Percentiles rank a stretch among this genome's conserved stretches.
phyloP scores from a whole-genome alignment of 768 basidiomycete species.

The Botryobasidium botryosum region DNA sequence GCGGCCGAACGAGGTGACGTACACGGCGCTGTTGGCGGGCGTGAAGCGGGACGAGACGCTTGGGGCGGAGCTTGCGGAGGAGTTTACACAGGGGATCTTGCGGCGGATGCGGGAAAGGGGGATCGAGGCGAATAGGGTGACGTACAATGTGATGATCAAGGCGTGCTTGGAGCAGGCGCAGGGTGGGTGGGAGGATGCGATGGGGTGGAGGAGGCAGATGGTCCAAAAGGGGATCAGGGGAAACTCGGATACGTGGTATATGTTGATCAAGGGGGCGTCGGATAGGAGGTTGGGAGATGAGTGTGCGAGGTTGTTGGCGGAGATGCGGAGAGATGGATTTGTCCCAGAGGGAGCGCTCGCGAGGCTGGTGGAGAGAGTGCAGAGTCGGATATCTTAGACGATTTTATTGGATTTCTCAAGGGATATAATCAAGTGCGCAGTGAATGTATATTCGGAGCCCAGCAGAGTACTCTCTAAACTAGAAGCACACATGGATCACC shows the following conservation, averaged over 20 bases:
- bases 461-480: too few species aligned
- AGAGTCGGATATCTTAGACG: too few species aligned
- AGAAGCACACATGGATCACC: too few species aligned
- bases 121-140: constrained; percentile 39
- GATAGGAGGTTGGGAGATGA: constrained; percentile 39
- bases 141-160: constrained; percentile 64
- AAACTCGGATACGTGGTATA: constrained; percentile 56
- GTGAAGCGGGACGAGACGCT: constrained; percentile 45
- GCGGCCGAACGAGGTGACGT: constrained; percentile 63
- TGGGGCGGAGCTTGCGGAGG: constrained; percentile 26
- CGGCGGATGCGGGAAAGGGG: constrained; percentile 39
- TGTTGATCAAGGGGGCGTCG: constrained; percentile 50
- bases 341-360: constrained; percentile 28
- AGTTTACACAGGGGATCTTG: constrained; percentile 34
- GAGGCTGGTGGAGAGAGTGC: constrained; percentile 34
- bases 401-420: too few species aligned
- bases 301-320: constrained; percentile 41
- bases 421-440: too few species aligned
- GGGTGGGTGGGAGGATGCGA: constrained; percentile 32
- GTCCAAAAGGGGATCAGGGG: constrained; percentile 28
- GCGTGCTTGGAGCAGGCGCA: constrained; percentile 40
- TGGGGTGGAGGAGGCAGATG: constrained; percentile 49
- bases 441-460: too few species aligned
- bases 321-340: constrained; percentile 36
- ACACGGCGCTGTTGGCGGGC: constrained; percentile 61